Conservation (phyloP, 169 alveolate genomes). For the Cryptosporidium baileyi region DNA sequence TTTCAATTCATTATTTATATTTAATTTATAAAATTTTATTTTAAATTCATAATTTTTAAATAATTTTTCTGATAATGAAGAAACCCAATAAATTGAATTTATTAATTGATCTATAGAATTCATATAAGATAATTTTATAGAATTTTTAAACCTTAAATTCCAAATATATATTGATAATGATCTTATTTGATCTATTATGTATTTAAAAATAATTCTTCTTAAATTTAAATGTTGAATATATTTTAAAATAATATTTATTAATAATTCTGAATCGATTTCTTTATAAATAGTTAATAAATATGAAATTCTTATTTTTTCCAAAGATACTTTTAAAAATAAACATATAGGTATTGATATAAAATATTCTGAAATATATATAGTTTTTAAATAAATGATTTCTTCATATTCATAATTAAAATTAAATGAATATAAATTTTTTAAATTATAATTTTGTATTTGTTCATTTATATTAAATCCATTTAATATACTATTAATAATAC, state of each 20-base stretch:
- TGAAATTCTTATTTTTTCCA: background rate
- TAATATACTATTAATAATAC: background rate
- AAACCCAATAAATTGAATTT: background rate
- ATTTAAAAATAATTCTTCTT: background rate
- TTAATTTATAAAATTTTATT: background rate
- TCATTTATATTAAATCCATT: background rate
- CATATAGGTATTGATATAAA: constrained; percentile 27
- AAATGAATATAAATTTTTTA: no score
- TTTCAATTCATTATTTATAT: background rate
- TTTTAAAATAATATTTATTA: background rate
- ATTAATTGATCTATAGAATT: background rate
- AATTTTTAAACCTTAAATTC: background rate
- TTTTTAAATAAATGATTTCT: background rate
- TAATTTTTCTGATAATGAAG: no score
- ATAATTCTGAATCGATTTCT: background rate
- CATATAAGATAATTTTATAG: background rate
- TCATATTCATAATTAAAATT: constrained; percentile 23
- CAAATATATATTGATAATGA: background rate
- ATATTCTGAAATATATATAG: background rate
- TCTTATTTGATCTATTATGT: background rate
- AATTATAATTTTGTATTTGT: no score
- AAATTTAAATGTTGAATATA: background rate
- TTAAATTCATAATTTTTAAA: background rate
- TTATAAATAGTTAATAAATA: background rate
- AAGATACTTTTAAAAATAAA: background rate